A percentile compares a stretch with the other conserved stretches of the same genome.
phyloP scores from a whole-genome alignment of 2,329 filamentous ascomycete genomes.

The Aspergillus thermomutatus region DNA sequence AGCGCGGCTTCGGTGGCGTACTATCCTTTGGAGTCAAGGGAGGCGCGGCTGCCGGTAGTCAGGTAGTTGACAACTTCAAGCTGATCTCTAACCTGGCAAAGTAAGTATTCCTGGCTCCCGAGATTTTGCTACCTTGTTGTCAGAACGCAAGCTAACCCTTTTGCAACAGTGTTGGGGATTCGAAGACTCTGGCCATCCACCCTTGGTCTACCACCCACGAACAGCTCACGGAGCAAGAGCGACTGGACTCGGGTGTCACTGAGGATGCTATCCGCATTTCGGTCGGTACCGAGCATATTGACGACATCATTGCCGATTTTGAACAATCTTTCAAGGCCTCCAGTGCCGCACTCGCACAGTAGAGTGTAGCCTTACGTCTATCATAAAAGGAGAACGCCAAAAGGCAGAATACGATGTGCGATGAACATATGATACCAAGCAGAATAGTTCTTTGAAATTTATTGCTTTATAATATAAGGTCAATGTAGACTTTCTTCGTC shows the following conservation, averaged over 20 bases:
- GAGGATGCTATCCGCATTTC: conserved; percentile 91
- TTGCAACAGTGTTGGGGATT: conserved; percentile 70
- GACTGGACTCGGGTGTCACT: conserved; percentile 74
- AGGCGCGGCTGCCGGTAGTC: conserved; percentile 74
- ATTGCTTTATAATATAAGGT: not conserved
- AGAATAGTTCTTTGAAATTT: not conserved
- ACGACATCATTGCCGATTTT: conserved; percentile 95
- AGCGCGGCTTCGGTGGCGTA: conserved; percentile 81
- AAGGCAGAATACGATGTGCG: not conserved
- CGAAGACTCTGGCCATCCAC: conserved; percentile 91
- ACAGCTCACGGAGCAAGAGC: conserved; percentile 82
- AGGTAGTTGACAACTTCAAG: conserved; percentile 92
- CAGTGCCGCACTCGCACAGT: conserved; percentile 13
- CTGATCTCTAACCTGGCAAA: conserved; percentile 95
- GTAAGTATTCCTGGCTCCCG: conserved; percentile 31
- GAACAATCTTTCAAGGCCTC: conserved; percentile 76
- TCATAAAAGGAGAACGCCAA: not conserved
- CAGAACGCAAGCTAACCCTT: conserved; percentile 7
- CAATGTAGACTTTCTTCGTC: not conserved
- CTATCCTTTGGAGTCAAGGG: conserved; percentile 93
- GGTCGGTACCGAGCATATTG: conserved; percentile 92
- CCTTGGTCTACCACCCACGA: conserved; percentile 95
- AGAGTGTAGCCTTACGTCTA: not conserved
- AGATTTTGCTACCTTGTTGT: not conserved
- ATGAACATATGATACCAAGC: not conserved